Percentiles rank a stretch among this genome's conserved stretches.
phyloP scores from a whole-genome alignment of 2,329 filamentous ascomycete genomes.

The Nigrograna mackinnonii region DNA sequence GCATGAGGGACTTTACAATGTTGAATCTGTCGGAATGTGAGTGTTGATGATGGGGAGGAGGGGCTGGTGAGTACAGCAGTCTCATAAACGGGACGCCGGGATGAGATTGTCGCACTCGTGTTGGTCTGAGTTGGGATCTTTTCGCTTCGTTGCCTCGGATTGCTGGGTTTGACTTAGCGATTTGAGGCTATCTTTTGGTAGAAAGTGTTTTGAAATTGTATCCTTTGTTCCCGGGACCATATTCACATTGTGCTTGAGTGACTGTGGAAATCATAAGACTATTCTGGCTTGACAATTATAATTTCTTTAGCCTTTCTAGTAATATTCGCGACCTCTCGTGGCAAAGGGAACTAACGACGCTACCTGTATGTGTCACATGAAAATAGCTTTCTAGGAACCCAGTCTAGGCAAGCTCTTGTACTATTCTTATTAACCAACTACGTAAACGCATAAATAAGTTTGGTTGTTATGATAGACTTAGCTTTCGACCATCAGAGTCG shows the following conservation, averaged over 20 bases:
- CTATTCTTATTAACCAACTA: no score
- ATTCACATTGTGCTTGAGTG: background rate
- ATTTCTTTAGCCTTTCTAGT: no score
- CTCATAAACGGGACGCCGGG: background rate
- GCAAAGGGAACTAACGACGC: no score
- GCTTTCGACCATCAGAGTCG: no score
- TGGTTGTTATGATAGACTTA: no score
- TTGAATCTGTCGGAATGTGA: background rate
- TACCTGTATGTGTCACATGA: no score
- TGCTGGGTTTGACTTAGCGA: background rate
- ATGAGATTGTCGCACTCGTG: background rate
- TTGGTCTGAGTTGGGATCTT: background rate
- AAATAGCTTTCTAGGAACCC: no score
- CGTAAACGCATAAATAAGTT: no score
- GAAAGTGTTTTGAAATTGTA: background rate
- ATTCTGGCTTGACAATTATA: no score
- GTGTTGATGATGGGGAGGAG: background rate
- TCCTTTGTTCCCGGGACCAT: background rate
- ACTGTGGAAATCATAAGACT: no score
- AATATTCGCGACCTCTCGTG: no score
- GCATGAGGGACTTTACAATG: background rate
- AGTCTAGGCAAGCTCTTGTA: no score
- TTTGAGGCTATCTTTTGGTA: background rate
- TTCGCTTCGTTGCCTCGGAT: background rate
- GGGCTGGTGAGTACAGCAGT: background rate